Conservation (phyloP, 2,329 filamentous ascomycete genomes). For the Zarea fungicola region DNA sequence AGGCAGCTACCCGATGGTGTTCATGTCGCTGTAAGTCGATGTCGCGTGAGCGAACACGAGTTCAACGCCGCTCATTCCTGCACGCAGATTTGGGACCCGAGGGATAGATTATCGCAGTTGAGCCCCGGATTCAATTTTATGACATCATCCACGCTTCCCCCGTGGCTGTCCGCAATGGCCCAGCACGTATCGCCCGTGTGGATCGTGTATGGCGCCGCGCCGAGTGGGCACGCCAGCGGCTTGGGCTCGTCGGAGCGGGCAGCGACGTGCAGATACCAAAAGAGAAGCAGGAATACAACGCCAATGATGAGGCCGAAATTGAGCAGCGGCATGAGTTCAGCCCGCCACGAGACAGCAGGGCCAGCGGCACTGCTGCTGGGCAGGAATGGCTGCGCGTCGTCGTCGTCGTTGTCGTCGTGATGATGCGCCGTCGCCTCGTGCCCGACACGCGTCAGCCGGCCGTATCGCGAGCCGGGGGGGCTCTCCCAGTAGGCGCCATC, state of each 20-base stretch:
- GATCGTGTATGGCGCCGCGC: constrained; percentile 34
- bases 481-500: constrained; percentile 47
- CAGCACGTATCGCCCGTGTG: constrained; percentile 47
- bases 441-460: constrained; percentile 39
- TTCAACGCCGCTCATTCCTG: constrained; percentile 24
- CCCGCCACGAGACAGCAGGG: constrained; percentile 41
- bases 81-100: constrained; percentile 42
- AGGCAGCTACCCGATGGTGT: too few species aligned
- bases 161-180: constrained; percentile 40
- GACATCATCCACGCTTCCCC: constrained; percentile 41
- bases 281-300: constrained; percentile 44
- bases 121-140: constrained; percentile 40
- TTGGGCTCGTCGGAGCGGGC: constrained; percentile 19
- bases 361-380: constrained; percentile 10
- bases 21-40: too few species aligned
- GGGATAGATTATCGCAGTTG: constrained; percentile 40
- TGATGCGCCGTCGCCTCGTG: too few species aligned
- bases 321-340: constrained; percentile 49
- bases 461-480: constrained; percentile 45
- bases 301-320: constrained; percentile 53
- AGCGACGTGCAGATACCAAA: constrained; percentile 40
- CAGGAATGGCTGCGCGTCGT: constrained; percentile 29
- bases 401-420: too few species aligned
- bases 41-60: too few species aligned
- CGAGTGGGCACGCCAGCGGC: constrained; percentile 24